Evolutionary conservation across 495 filamentous ascomycete species (phyloP), one percentile per base, ranked within the genome.

Genomic region (Parathielavia hyrcaniae): DNA sequence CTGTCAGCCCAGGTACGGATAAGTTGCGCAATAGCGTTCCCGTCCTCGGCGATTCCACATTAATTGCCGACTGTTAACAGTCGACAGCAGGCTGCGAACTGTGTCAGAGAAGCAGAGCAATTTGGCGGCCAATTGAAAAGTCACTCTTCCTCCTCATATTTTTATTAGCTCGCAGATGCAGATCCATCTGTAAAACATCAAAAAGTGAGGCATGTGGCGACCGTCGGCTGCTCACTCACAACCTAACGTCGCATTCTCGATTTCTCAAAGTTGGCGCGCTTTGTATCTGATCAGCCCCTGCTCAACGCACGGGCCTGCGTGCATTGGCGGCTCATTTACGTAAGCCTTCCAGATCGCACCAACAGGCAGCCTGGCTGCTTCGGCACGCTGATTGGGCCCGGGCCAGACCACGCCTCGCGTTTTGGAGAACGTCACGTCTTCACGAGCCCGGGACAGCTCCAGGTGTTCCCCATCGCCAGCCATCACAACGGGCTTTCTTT

Each of bases 371-470:
- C 22, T 13, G 22, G 3, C 9, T 12, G 43, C 12, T 34, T 13
- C 26, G 17, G 16, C 47, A n/a, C 53, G 49, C 46, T 59, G 52
- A 60, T 62, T 61, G 58, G n/a, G 60, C 36, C 39, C 40, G n/a
- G 38, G 20, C 36, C 38, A 48, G 49, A 59, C 36, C 38, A 62
- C 62, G 53, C 57, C 58, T 64, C 66, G 64, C 64, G 65, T 69
- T 64, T 69, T 68, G 61, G 41, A 59, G 61, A 69, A 69, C 67
- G 67, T 70, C 67, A 70, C 67, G 64, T 70, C 67, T 56, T 68
- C 59, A 43, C 48, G 55, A 62, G 53, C 59, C 11, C 45, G 36
- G 7, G 61, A 43, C 45, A 35, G 32, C 54, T 4, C 46, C 59
- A 34, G 11, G 17, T 63, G 51, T 68, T 60, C 67, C 63, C 38